Evolutionary conservation across 805 yeast species (phyloP).

Genomic region (Teunomyces cretensis): DNA sequence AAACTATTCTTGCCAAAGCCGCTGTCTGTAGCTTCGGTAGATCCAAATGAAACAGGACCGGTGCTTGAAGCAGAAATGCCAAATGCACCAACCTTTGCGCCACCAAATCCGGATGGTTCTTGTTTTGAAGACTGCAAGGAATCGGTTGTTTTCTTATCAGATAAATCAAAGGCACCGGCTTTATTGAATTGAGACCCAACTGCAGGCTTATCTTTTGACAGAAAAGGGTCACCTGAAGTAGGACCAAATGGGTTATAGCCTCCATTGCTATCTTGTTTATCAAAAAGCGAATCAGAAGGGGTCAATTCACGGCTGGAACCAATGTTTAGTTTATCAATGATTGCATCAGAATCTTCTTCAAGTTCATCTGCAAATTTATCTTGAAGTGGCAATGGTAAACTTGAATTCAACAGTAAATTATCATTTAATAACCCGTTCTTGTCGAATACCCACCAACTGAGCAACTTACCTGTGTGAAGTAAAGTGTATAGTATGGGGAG

Average conservation of each 20-base stretch:
- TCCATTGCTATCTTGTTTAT: background rate
- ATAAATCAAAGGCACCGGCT: background rate
- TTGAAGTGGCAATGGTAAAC: background rate
- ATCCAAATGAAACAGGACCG: background rate
- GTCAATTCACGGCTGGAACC: background rate
- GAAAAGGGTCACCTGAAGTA: background rate
- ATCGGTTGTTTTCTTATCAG: background rate
- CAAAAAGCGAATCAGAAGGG: background rate
- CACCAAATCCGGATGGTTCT: background rate
- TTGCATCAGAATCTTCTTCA: background rate
- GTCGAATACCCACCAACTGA: slow-evolving; percentile 67
- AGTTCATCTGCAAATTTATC: background rate
- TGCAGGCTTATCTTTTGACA: background rate
- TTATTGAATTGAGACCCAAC: background rate
- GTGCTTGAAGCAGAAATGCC: background rate
- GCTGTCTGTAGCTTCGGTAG: background rate
- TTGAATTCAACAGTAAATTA: slow-evolving; percentile 21
- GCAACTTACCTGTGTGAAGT: slow-evolving; percentile 60
- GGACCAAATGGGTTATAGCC: slow-evolving; percentile 4
- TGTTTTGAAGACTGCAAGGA: background rate
- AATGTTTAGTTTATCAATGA: background rate
- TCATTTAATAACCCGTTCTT: slow-evolving; percentile 46
- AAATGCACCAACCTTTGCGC: background rate
- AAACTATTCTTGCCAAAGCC: slow-evolving; percentile 13
- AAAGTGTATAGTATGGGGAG: slow-evolving; percentile 66